Percentiles rank a stretch among this genome's conserved stretches.
These are phyloP conservation scores for Claviceps paspali DNA, from an alignment of 2,329 filamentous ascomycete genomes.

Conservation along the genomic window DNA sequence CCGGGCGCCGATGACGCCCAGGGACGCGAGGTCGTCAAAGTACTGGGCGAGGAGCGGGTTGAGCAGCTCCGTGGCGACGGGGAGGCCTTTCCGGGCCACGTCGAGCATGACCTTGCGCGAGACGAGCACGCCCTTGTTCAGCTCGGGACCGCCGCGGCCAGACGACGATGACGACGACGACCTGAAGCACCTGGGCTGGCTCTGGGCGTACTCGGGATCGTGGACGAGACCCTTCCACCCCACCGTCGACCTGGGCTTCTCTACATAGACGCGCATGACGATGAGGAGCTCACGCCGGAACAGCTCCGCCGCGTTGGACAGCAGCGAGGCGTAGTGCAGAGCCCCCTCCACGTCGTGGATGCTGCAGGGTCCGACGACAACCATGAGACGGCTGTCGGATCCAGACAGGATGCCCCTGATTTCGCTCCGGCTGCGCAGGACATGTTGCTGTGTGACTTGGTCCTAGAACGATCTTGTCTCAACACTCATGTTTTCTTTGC, in stretches of 20 bases:
- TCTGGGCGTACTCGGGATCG: conserved; percentile 94
- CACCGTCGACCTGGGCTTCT: conserved; percentile 95
- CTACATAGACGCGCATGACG: conserved; percentile 95
- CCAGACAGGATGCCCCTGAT: neutral
- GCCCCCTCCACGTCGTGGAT: conserved; percentile 90
- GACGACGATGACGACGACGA: too few species aligned
- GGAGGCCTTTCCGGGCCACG: conserved; percentile 83
- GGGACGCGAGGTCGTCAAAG: conserved; percentile 77
- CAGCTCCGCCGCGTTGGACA: conserved; percentile 72
- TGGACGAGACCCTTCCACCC: conserved; percentile 99
- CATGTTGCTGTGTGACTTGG: neutral
- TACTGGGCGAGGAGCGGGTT: conserved; percentile 98
- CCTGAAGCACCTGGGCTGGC: too few species aligned
- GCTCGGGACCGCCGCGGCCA: conserved; percentile 49
- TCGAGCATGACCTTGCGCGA: conserved; percentile 87
- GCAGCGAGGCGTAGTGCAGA: conserved; percentile 78
- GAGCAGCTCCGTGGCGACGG: conserved; percentile 92
- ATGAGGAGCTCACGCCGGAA: conserved; percentile 82
- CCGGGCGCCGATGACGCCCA: conserved; percentile 87
- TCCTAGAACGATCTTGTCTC: too few species aligned
- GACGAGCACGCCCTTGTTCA: conserved; percentile 87
- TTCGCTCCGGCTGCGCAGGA: neutral
- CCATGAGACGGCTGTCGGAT: conserved; percentile 32
- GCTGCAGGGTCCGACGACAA: conserved; percentile 89
- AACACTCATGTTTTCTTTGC: neutral